Evolutionary conservation across 2,329 filamentous ascomycete species (phyloP), one percentile per base, ranked within the genome.

Genomic region (Shiraia bambusicola): DNA sequence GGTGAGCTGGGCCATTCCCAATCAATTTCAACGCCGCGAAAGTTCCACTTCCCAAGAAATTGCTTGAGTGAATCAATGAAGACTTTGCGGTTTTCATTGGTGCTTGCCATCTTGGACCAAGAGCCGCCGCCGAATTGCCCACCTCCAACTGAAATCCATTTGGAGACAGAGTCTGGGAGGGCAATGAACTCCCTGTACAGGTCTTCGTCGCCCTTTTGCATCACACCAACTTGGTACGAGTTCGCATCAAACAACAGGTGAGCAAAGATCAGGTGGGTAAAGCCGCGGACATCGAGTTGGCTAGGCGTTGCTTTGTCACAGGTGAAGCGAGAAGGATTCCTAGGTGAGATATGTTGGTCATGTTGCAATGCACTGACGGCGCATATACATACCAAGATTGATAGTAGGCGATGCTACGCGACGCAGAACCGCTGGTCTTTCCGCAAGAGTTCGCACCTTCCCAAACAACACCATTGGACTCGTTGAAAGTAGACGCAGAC

Each of bases 1-100:
- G 55, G 24, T 0, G 40, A 47, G 2, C 75, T 59, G 11, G 60
- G 64, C 12, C 64, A 58, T 3, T 72, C 70, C 74, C 73, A 77
- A 46, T 77, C 71, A n/a, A 77, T 50, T 36, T 77, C 73, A 2
- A 75, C 58, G 2, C 58, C 56, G 3, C 73, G 69, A 36, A 77
- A 75, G 2, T 60, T 61, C 48, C 74, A 75, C 6, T 57, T 65
- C 1, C 50, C 24, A 53, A 77, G 61, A 48, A 78, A 76, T 1
- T 40, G 34, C 2, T 69, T 41, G 0, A 75, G 46, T 0, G 61
- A 67, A 1, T 54, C 43, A 39, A 71, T 63, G 47, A 77, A 78
- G 0, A 46, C 50, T 0, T 42, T 34, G n/a, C 65, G 59, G 13
- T 63, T 68, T 2, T 43, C 38, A 6, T 58, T 22, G 2, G 48